Base-by-base conservation (phyloP, 2,329 filamentous ascomycete species). In the Geosmithia putterillii region DNA sequence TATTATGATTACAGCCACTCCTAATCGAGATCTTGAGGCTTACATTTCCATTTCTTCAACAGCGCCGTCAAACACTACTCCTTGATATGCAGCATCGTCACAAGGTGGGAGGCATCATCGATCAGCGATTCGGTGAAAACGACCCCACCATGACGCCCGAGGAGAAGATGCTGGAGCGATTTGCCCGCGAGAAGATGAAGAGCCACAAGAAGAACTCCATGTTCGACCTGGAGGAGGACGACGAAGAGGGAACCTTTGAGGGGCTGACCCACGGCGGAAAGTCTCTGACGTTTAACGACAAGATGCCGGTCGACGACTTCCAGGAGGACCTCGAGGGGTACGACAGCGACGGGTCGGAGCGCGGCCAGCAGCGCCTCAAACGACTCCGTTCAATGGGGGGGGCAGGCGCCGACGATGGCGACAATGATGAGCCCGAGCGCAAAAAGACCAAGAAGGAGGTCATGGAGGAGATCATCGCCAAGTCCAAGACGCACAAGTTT, bases 401-500 rank as follows among this genome's bases (percentile, higher is more conserved):
- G 1, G 66, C 70, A 42, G 71, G 67, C 3, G 67, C 63, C n/a
- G 71, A 67, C 3, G 67, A 64, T 14, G n/a, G 18, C 9, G 22
- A 9, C 3, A 69, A 68, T 6, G 69, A 69, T 1, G 66, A 65
- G 5, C 88, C 87, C 0, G 83, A 90, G 53, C 76, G 83, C 46
- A 95, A 95, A 62, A 98, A 95, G 68, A 82, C 82, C 3, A 96
- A 95, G 65, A 85, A 92, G 43, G 92, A 98, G 62, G 86, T 98
- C 41, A 95, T 96, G 86, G 84, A 95, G 55, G 94, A 98, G 62
- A 74, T 98, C 47, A 95, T 98, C 51, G 86, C 89, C 47, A 98
- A 98, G 64, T 96, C 90, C 1, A 98, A 98, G 59, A 72, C 86
- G 48, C 76, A 95, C 73, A 96, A 95, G 64, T 89, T 90, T 57